phyloP scores from a whole-genome alignment of 495 filamentous ascomycete species.

The Sphaerosporella brunnea region DNA sequence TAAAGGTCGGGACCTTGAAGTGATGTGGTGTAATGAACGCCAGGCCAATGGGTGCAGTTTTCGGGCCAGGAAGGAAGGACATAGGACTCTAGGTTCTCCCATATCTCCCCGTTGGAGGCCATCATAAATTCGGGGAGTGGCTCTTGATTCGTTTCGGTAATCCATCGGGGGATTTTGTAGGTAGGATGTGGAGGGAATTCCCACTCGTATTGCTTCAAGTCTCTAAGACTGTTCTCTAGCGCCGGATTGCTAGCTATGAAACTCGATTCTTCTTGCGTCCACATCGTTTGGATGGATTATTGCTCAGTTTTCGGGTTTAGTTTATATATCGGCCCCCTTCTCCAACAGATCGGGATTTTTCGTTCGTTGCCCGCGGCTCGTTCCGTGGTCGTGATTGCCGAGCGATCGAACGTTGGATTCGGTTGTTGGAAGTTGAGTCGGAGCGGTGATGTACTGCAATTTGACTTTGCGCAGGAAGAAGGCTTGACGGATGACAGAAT shows the following conservation, averaged over 20 bases:
- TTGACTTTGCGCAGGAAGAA: no score
- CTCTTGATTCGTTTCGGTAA: background rate
- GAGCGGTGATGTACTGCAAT: no score
- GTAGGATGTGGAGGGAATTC: slow-evolving; percentile 1
- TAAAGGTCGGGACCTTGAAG: slow-evolving; percentile 32
- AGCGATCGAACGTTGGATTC: no score
- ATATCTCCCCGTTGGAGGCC: slow-evolving; percentile 7
- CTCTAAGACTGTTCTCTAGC: background rate
- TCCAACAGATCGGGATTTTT: background rate
- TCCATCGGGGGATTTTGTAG: slow-evolving; percentile 15
- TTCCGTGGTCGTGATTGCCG: no score
- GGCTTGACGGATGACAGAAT: no score
- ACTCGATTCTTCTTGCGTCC: background rate
- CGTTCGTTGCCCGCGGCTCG: no score
- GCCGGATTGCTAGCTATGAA: background rate
- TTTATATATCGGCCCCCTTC: background rate
- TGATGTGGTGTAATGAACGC: background rate
- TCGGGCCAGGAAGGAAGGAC: no score
- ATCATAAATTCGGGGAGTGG: slow-evolving; percentile 19
- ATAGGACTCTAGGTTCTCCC: background rate
- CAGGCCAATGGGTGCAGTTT: background rate
- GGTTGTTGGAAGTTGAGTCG: no score
- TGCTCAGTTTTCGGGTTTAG: no score
- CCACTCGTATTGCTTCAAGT: slow-evolving; percentile 4
- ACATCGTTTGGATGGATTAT: background rate